Evolutionary conservation across 2,329 filamentous ascomycete species (phyloP), one percentile per base, ranked within the genome.

Genomic region (Teratosphaeria zuluensis): DNA sequence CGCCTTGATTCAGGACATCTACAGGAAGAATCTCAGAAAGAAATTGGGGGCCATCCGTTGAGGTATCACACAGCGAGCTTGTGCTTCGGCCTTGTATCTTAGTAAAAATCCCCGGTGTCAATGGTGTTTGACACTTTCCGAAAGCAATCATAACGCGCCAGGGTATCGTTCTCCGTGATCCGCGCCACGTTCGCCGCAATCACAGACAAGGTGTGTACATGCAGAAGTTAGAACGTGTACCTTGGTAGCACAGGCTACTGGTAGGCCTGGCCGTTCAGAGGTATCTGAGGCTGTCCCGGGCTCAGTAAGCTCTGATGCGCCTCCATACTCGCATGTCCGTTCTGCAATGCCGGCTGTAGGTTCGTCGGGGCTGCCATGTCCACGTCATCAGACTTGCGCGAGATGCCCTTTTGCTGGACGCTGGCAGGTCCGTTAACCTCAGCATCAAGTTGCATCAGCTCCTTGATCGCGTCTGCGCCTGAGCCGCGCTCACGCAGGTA

Each of bases 361-460:
- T 48, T 48, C n/a, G 42, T 48, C 19, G 42, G 42, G 11, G 42
- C 42, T 8, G n/a, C n/a, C 42, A 21, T 21, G 19, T 48, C 42
- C 3, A 9, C 3, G 4, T 48, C 42, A 19, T 48, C 42, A 19
- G 19, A 19, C n/a, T 48, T 48, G n/a, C 42, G 42, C 19, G 42
- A 6, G 5, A 8, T 21, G 5, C 19, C 42, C n/a, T 57, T 54
- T 33, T 57, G 55, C 53, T 35, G 31, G 24, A 68, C 62, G 57
- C 64, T 68, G n/a, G 58, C 69, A 65, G 75, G 77, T 62, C 94
- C 94, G 72, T 95, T 94, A 60, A 96, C 83, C 72, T 95, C 89
- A 51, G 86, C 83, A 70, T 99, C 92, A 38, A 97, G 78, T 60
- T 81, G 77, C 69, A 96, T 80, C 72, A 92, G 96, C 66, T 92